Evolutionary conservation across 2,329 filamentous ascomycete species (phyloP).

Genomic region (Cadophora sp.): DNA sequence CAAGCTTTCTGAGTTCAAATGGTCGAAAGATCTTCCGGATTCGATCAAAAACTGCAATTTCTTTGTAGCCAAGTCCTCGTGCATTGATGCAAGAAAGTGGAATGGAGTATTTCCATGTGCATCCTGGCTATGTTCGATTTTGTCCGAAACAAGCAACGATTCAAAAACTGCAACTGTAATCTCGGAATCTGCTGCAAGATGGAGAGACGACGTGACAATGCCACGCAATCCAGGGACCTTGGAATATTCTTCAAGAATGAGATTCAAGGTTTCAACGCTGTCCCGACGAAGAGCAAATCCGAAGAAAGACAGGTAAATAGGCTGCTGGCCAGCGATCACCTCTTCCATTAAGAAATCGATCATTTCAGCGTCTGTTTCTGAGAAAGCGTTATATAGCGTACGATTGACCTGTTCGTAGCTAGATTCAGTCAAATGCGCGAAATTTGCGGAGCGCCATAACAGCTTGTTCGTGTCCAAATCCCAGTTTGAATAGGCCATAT

Average conservation of each 20-base stretch:
- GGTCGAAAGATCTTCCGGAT: background rate
- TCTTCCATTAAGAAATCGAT: background rate
- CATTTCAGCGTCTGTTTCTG: background rate
- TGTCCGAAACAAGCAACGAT: background rate
- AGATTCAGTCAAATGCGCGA: background rate
- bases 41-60: background rate
- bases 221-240: background rate
- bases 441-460: background rate
- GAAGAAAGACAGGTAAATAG: background rate
- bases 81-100: background rate
- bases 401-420: background rate
- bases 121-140: background rate
- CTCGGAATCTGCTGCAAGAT: background rate
- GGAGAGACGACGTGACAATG: background rate
- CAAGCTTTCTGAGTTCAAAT: background rate
- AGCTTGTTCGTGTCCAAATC: background rate
- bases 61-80: background rate
- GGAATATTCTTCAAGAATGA: background rate
- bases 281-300: background rate
- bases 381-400: background rate
- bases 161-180: background rate
- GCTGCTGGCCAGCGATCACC: background rate
- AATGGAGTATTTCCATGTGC: background rate
- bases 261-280: background rate
- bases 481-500: background rate